Evolutionary conservation across 2,329 filamentous ascomycete genomes (phyloP), one percentile per base, ranked within the genome.

Genomic region (Alternaria sp.): DNA sequence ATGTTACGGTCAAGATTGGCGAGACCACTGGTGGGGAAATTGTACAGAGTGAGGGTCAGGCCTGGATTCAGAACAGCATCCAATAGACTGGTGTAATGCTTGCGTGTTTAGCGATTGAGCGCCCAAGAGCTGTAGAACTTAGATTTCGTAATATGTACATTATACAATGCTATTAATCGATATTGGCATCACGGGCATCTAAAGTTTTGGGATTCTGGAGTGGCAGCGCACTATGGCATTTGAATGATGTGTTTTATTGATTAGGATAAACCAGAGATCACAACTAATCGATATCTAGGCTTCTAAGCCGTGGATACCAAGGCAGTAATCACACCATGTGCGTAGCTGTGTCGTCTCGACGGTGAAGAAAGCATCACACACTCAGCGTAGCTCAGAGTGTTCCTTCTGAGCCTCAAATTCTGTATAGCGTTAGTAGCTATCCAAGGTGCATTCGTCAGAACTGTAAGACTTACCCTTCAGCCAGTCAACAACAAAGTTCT

Each of bases 401-500:
- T 30, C 38, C 20, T 48, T 57, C 43, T 60, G 27, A 4, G 41
- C 41, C 28, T 60, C 38, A 8, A 60, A 60, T 16, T 60, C 58
- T 60, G 8, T 4, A 7, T 4, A 2, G 41, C 6, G 22, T 60
- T 53, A 60, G 58, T 8, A 20, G 46, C 2, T 50, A 8, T 22
- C 14, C 34, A 28, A 36, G 7, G 14, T n/a, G n/a, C 5, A 3
- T 9, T 5, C 8, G 2, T 30, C 14, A 25, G 2, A 3, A 5
- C 2, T 30, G n/a, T 2, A 36, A 22, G 1, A 57, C 64, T 57
- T 60, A 73, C 70, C 87, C 62, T 83, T 69, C 79, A 93, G 72
- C 91, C 91, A 94, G 48, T 81, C 84, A 67, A 85, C 81, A 9
- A 92, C 90, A 75, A 91, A 90, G 40, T 81, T 78, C 11, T 87